These are phyloP conservation scores for Cytospora leucostoma DNA, from an alignment of 2,329 filamentous ascomycete species.

Conservation along the genomic window DNA sequence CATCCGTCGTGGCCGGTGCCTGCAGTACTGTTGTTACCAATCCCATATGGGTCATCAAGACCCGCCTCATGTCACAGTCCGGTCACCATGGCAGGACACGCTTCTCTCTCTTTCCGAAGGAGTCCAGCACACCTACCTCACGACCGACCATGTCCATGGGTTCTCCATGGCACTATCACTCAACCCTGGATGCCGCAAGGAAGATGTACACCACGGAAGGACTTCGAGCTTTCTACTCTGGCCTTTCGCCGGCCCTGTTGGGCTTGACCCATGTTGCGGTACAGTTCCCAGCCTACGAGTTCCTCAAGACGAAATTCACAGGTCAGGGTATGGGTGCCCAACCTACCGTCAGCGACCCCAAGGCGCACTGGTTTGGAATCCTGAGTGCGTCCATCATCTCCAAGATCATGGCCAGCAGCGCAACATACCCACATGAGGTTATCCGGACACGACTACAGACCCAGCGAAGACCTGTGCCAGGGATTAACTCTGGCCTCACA, in stretches of 20 bases:
- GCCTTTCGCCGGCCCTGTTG: constrained; percentile 85
- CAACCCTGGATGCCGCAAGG: constrained; percentile 84
- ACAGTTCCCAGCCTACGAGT: constrained; percentile 96
- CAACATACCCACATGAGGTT: constrained; percentile 97
- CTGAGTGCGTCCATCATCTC: constrained; percentile 87
- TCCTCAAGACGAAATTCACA: constrained; percentile 85
- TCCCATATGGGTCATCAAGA: constrained; percentile 99
- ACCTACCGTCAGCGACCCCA: constrained; percentile 51
- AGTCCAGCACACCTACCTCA: constrained; percentile 55
- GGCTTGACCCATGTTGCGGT: constrained; percentile 95
- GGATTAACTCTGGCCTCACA: constrained; percentile 46
- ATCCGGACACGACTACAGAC: constrained; percentile 92
- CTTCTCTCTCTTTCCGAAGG: constrained; percentile 49
- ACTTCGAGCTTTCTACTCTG: constrained; percentile 89
- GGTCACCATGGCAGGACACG: constrained; percentile 48
- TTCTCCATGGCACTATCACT: constrained; percentile 87
- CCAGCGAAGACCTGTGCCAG: constrained; percentile 71
- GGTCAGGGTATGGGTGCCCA: constrained; percentile 83
- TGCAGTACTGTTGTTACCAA: constrained; percentile 95
- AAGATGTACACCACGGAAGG: constrained; percentile 97
- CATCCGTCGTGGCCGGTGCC: constrained; percentile 85
- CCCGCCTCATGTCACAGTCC: constrained; percentile 91
- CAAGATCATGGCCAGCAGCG: constrained; percentile 90
- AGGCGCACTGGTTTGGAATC: constrained; percentile 79
- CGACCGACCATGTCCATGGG: constrained; percentile 51